These are phyloP conservation scores for Leucoagaricus sp. DNA, from an alignment of 1,284 basidiomycete species.

Conservation along the genomic window DNA sequence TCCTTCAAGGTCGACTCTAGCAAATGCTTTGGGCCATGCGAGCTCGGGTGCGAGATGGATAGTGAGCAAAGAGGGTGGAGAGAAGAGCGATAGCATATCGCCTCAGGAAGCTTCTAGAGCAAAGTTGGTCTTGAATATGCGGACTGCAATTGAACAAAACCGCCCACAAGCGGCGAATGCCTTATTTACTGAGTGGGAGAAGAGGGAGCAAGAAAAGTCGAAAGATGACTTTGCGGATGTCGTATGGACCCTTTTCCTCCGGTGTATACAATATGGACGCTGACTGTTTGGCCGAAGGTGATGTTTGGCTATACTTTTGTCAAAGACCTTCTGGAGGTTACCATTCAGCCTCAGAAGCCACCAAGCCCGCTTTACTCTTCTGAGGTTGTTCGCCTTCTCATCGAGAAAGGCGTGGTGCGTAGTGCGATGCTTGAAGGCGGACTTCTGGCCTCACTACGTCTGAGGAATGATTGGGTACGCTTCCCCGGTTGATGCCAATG, in stretches of 20 bases:
- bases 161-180: constrained; percentile 40
- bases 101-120: constrained; percentile 31
- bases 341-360: constrained; percentile 41
- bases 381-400: constrained; percentile 54
- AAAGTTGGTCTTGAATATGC: constrained; percentile 42
- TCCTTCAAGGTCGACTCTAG: constrained; percentile 56
- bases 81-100: constrained; percentile 8
- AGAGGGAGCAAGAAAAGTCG: constrained; percentile 32
- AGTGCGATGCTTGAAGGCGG: constrained; percentile 61
- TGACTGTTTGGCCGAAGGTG: neutral
- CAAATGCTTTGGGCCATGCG: constrained; percentile 59
- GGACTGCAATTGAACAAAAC: constrained; percentile 30
- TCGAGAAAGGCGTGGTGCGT: constrained; percentile 54
- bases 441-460: constrained; percentile 49
- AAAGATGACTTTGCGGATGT: neutral
- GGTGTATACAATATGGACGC: neutral
- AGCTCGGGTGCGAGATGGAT: constrained; percentile 54
- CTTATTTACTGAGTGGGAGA: constrained; percentile 50
- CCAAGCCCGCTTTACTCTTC: constrained; percentile 45
- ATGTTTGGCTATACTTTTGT: constrained; percentile 53
- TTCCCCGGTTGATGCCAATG: constrained; percentile 17
- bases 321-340: constrained; percentile 50
- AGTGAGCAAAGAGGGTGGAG: constrained; percentile 9
- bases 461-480: constrained; percentile 68
- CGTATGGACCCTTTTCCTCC: neutral